Evolutionary conservation across 331 rosid genomes (phyloP), one percentile per base, ranked within the genome.

Genomic region (Saraca asoca): DNA sequence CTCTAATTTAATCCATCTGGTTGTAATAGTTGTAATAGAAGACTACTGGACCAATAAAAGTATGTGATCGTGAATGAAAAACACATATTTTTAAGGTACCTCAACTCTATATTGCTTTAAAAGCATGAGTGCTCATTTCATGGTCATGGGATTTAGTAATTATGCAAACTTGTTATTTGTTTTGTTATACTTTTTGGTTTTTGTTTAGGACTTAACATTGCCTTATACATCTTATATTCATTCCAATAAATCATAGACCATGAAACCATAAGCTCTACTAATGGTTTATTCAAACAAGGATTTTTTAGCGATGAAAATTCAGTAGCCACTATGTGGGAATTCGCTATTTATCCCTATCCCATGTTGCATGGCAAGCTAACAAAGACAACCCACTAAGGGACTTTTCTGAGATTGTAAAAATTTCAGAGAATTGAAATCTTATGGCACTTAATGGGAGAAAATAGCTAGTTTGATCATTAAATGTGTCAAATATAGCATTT

Each of bases 351-450:
- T 13, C 73, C 9, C 9, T 18, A 55, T 37, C 29, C 19, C 45
- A 45, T 0, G 13, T 71, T 5, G 14, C 71, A n/a, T 80, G 81
- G 81, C 75, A 71, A 0, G 81, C 63, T 8, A 77, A 77, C 6
- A 63, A 61, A 69, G 29, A 76, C 42, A 31, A 62, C 14, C 67
- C 75, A 0, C 54, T 74, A 6, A 64, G 2, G 1, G 62, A 74
- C 37, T 3, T 76, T 64, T 57, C 59, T 42, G 76, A 79, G 0
- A 0, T 24, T 12, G 11, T 41, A 1, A 12, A 41, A 41, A 53
- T 53, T 6, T 53, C 38, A 1, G 38, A 53, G 8, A 3, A 61
- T 0, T 44, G 62, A 0, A 19, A 54, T 31, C 77, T 64, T 33
- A 71, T 45, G 5, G 42, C 54, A 15, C 7, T 64, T 5, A 34